Evolutionary conservation across 805 yeast species (phyloP), one percentile per base, ranked within the genome.

Genomic region (Spathaspora arborariae): DNA sequence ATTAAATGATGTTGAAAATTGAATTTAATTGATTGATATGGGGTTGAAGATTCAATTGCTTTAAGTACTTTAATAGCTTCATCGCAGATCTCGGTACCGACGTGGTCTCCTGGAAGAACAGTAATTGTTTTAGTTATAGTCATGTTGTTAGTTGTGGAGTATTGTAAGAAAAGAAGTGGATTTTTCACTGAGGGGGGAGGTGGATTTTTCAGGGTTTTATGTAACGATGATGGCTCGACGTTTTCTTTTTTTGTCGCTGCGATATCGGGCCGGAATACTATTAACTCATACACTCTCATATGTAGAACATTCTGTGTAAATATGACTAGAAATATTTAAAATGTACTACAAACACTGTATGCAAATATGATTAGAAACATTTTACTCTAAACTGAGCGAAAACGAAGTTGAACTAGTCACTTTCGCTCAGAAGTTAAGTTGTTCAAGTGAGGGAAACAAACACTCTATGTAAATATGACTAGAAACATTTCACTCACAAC

Each of bases 21-120:
- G 63, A 94, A 91, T 60, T 82, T 70, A 59, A 85, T 52, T 13
- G 64, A 44, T 39, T 62, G 66, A 57, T 56, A 50, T 22, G 75
- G 74, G 34, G 75, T 67, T 46, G 57, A 48, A 40, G 74, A 76
- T 56, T 81, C 80, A 56, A 92, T 86, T 45, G 96, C 89, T 49
- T 82, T 75, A 51, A 94, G 76, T 26, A 94, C 97, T 66, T 92
- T 92, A 59, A 91, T 82, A 42, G 99, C 97, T 74, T 91, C 97
- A 20, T 74, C 82, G 47, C 87, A 81, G 54, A 91, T 81, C 68
- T 94, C 99, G 42, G 86, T 81, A 57, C 99, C 99, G 51, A 88
- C 96, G 63, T 94, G 98, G 74, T 94, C 99, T 59, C 99, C 99
- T 49, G 97, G 96, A 34, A 92, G 76, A 45, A 92, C 79, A 33